Conservation (phyloP, 208 protist genomes). For the Trypanosoma caninum region DNA sequence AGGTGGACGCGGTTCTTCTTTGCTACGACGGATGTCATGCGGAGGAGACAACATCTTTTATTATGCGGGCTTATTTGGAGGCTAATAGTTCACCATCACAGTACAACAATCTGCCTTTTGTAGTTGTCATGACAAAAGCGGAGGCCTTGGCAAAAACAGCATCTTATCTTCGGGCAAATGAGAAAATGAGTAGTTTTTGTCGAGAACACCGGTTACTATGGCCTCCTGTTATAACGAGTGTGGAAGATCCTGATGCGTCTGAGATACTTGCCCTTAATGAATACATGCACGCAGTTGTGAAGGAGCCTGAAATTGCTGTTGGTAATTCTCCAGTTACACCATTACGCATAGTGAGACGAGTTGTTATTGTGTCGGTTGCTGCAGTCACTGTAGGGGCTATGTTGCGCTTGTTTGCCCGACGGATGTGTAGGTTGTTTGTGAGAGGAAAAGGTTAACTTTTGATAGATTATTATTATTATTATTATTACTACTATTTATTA, state of each 20-base stretch:
- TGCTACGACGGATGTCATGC: conserved; percentile 66
- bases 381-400: conserved; percentile 25
- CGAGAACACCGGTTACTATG: conserved; percentile 59
- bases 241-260: conserved; percentile 42
- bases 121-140: conserved; percentile 82
- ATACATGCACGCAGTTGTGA: conserved; percentile 69
- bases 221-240: conserved; percentile 77
- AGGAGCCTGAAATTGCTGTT: conserved; percentile 70
- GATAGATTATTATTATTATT: neutral
- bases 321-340: conserved; percentile 57
- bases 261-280: conserved; percentile 63
- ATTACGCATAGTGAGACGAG: conserved; percentile 50
- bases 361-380: conserved; percentile 50
- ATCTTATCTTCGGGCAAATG: neutral
- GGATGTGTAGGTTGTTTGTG: neutral
- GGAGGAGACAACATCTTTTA: conserved; percentile 27
- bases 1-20: conserved; percentile 76
- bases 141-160: conserved; percentile 28
- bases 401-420: conserved; percentile 15
- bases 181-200: conserved; percentile 40
- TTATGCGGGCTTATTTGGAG: conserved; percentile 43
- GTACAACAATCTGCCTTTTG: conserved; percentile 49
- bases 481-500: neutral
- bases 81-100: conserved; percentile 19
- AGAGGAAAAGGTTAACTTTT: neutral